Base-by-base conservation (phyloP, 768 basidiomycete species). In the Paxillus rubicundulus region DNA sequence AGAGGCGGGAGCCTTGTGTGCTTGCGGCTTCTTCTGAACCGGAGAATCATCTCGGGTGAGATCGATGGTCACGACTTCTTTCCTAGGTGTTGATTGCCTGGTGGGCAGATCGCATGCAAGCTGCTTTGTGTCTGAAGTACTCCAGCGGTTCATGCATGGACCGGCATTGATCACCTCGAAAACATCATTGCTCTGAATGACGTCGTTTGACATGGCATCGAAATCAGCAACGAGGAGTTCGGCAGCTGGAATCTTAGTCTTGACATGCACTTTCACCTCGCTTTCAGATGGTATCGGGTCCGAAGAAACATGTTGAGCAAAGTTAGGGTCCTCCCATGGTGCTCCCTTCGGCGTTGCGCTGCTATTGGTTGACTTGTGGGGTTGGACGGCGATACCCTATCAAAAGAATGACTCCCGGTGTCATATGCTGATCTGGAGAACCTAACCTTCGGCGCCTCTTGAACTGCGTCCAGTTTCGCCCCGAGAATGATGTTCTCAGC, bases 1-100 rank as follows among this genome's bases (percentile, higher is more conserved):
- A 34, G 10, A 12, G n/a, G 21, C 9, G 13, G 46, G 34, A 8
- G 28, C 13, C 44, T 50, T 38, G 28, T 43, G 47, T 17, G 12
- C 5, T 12, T 16, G 21, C n/a, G 9, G 39, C 17, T 47, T 47
- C 42, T 42, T 53, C 39, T 43, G 60, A 27, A 45, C 52, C 9
- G 69, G 70, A 24, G 66, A 54, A 4, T 50, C 51, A 39, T 73
- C 70, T 17, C 61, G 54, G n/a, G 76, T 79, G 49, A 80, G 68
- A 61, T 82, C 80, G 51, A 80, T 74, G 39, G 72, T 76, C 8
- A 68, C 58, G 18, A 55, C 53, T 39, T 72, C 57, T 18, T 49
- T 55, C 57, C 46, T 50, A 32, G 62, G 61, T 21, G 58, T 59
- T 27, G 56, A 56, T 39, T 55, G 47, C 47, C 39, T 16, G 14